Evolutionary conservation across 2,329 filamentous ascomycete species (phyloP), one percentile per base, ranked within the genome.

Genomic region (Phoma sp.): DNA sequence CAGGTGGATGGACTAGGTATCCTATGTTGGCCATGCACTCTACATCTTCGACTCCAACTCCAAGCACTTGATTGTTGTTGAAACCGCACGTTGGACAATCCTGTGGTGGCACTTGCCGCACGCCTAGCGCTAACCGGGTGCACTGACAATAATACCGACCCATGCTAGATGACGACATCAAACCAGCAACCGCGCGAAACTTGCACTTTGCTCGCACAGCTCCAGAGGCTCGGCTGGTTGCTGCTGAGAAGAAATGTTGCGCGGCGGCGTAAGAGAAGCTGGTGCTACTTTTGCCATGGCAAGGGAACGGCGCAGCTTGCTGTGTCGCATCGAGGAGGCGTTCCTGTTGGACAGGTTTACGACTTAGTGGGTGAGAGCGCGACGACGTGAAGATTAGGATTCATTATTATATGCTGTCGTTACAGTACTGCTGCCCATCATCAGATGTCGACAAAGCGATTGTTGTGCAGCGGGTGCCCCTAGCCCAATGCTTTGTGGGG

Each of bases 381-480:
- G 13, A n/a, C 10, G 7, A 15, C 27, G 45, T 44, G 40, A 55
- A 33, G 36, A 51, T 48, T 48, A 43, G 15, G 29, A 29, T 57
- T 47, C 38, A 40, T 51, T 39, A 57, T 48, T 51, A 57, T 24
- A 44, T 50, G 39, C 36, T 56, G 31, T 51, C 46, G 37, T 51
- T 46, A 55, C 41, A 35, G 15, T 38, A 43, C 50, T 48, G 51
- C 33, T 29, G 43, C 41, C 48, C 21, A 25, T 51, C 37, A 25
- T 55, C 37, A 39, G 31, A 51, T 29, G 36, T 31, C 22, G 6
- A 43, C 25, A 48, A 55, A 63, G 55, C 56, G 61, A 63, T 61
- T 51, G 61, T 60, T 31, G 48, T 58, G 61, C 58, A 61, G 58
- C 51, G 53, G 43, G 32, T 55, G 22, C 25, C 40, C 29, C 50